Evolutionary conservation across 352 stramenopile species (phyloP), one percentile per base, ranked within the genome.

Genomic region (Globisporangium polare): DNA sequence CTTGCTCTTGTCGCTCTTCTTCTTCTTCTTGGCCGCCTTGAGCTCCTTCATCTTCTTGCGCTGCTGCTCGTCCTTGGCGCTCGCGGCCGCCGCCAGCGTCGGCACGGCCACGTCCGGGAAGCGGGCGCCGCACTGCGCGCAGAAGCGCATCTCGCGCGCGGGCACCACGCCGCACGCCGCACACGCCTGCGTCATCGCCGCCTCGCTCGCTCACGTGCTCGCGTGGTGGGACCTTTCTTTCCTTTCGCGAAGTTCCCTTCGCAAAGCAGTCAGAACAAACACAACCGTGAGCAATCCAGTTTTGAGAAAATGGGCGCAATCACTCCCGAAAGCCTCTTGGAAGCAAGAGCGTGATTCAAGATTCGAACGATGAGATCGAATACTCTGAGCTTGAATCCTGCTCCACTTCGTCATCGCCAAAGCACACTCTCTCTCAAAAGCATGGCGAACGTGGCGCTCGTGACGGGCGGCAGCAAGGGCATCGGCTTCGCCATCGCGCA

Each of bases 381-480:
- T 9, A 33, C 8, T 33, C 29, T 33, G 8, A 33, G 5, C 29
- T 33, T 33, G 29, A 33, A 33, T 33, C 29, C 8, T 33, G 29
- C 29, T 4, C 29, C 8, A 33, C 29, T 33, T 33, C 29, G n/a
- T n/a, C n/a, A n/a, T n/a, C n/a, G n/a, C n/a, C 29, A 33, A 7
- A 33, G 5, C 29, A 33, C n/a, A n/a, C n/a, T n/a, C n/a, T n/a
- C 29, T 33, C 29, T 33, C 29, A 33, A 33, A 33, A 50, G 27
- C 5, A 54, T 54, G 49, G 26, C 27, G 17, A 57, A 47, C n/a
- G 59, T 65, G 29, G 85, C 79, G 51, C 72, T 94, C 26, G 83
- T 94, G 65, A 94, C 86, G 18, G 86, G 86, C 58, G 86, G 83
- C 20, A 94, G 83, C 56, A 73, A 81, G 31, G 86, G 86, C 66